A percentile compares a stretch with the other conserved stretches of the same genome.
Conservation (phyloP, 2,329 filamentous ascomycete species). For the Phialophora tarda region DNA sequence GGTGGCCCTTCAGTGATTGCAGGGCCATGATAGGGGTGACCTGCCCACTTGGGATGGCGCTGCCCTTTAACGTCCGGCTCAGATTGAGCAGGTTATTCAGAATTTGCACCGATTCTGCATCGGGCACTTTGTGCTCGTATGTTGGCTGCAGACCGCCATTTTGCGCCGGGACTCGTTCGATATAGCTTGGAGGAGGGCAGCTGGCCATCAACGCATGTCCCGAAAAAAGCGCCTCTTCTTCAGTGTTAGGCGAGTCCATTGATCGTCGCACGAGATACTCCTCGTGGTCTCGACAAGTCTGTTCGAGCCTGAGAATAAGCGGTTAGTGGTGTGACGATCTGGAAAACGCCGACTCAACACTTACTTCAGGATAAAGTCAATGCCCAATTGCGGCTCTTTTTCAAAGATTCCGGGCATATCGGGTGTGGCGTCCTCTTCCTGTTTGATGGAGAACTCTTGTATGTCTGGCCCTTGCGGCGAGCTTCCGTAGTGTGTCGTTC, state of each 20-base stretch:
- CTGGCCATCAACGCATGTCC: slow-evolving; percentile 94
- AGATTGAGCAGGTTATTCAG: slow-evolving; percentile 82
- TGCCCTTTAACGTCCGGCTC: slow-evolving; percentile 79
- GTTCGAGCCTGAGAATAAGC: slow-evolving; percentile 62
- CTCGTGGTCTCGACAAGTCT: slow-evolving; percentile 90
- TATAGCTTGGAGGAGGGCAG: slow-evolving; percentile 75
- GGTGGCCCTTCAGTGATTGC: slow-evolving; percentile 77
- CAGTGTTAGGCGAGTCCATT: slow-evolving; percentile 57
- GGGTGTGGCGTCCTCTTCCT: slow-evolving; percentile 32
- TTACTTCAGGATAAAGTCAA: slow-evolving; percentile 56
- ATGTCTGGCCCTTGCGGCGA: slow-evolving; percentile 37
- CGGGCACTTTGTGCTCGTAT: slow-evolving; percentile 76
- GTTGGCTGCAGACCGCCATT: slow-evolving; percentile 50
- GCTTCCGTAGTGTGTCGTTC: slow-evolving; percentile 37
- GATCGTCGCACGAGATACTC: slow-evolving; percentile 73
- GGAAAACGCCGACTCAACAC: slow-evolving; percentile 32
- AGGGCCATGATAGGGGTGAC: slow-evolving; percentile 97
- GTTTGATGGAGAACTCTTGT: slow-evolving; percentile 36
- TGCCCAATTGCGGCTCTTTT: slow-evolving; percentile 52
- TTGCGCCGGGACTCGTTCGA: slow-evolving; percentile 56
- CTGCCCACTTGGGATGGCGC: slow-evolving; percentile 60
- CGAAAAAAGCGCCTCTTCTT: slow-evolving; percentile 69
- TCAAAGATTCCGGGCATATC: slow-evolving; percentile 51
- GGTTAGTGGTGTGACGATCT: background rate
- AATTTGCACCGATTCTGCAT: slow-evolving; percentile 66